Percentiles rank a stretch among this genome's conserved stretches.
These are phyloP conservation scores for Aspergillus sp. DNA, from an alignment of 2,329 filamentous ascomycete species.

Conservation along the genomic window DNA sequence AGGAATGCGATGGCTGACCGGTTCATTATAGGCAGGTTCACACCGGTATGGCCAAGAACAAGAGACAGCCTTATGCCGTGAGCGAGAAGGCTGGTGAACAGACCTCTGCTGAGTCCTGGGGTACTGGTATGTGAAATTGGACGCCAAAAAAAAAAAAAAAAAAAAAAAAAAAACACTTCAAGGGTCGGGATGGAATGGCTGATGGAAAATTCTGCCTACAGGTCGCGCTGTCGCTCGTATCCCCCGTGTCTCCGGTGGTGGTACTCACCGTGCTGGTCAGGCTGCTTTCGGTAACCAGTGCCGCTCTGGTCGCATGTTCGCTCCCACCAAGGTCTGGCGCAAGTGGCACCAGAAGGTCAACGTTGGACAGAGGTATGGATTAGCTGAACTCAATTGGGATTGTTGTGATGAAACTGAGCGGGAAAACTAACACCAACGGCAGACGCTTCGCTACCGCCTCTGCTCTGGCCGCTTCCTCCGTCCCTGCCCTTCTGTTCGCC, in stretches of 20 bases:
- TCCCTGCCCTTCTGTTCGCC: slow-evolving; percentile 89
- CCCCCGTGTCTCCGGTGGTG: slow-evolving; percentile 99
- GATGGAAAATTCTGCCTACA: slow-evolving; percentile 36
- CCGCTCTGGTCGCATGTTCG: slow-evolving; percentile 99
- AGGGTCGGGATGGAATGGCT: slow-evolving; percentile 9
- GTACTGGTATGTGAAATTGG: slow-evolving; percentile 74
- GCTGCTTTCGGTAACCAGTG: slow-evolving; percentile 99
- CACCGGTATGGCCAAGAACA: slow-evolving; percentile 99
- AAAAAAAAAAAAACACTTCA: too few species aligned
- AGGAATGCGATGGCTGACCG: slow-evolving; percentile 32
- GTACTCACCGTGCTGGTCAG: slow-evolving; percentile 99
- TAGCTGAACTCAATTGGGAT: neutral
- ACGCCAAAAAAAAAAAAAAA: too few species aligned
- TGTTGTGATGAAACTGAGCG: slow-evolving; percentile 1
- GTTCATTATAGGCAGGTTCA: slow-evolving; percentile 64
- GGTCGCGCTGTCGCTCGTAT: slow-evolving; percentile 99
- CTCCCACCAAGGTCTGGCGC: slow-evolving; percentile 99
- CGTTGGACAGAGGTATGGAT: slow-evolving; percentile 85
- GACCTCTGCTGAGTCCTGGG: slow-evolving; percentile 99
- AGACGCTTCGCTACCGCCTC: slow-evolving; percentile 98
- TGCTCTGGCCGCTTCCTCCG: slow-evolving; percentile 92
- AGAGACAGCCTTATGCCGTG: slow-evolving; percentile 98
- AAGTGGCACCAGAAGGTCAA: slow-evolving; percentile 99
- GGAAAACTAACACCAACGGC: slow-evolving; percentile 12
- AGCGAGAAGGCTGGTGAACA: slow-evolving; percentile 99